A percentile compares a stretch with the other conserved stretches of the same genome.
phyloP scores from a whole-genome alignment of 2,329 filamentous ascomycete species.

The Arthrobotrys pseudoclavata region DNA sequence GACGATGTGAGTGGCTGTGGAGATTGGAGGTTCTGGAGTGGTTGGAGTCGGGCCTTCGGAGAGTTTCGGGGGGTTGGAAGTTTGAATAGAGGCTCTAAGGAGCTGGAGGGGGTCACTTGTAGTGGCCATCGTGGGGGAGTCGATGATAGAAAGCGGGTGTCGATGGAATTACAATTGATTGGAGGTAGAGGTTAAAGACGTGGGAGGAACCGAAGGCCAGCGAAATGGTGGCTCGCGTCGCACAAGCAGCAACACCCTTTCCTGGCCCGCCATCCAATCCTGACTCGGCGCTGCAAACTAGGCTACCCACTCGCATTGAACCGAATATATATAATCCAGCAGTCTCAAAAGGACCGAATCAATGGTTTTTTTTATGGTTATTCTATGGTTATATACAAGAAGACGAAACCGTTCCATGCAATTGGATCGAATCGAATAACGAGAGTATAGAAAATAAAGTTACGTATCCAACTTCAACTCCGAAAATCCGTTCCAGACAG shows the following conservation, averaged over 20 bases:
- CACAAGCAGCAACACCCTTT: conserved; percentile 22
- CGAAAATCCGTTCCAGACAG: conserved; percentile 12
- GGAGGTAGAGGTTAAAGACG: conserved; percentile 14
- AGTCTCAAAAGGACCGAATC: not conserved
- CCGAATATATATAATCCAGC: not conserved
- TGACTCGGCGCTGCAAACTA: not conserved
- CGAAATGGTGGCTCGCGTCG: conserved; percentile 39
- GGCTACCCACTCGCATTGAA: not conserved
- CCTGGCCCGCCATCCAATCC: not conserved
- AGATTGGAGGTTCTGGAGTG: conserved; percentile 66
- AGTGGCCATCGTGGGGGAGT: conserved; percentile 26
- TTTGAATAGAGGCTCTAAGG: conserved; percentile 84
- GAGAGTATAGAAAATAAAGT: not conserved
- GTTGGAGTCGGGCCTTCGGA: conserved; percentile 78
- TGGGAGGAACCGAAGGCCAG: conserved; percentile 12
- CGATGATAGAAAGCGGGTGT: not conserved
- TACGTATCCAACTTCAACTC: not conserved
- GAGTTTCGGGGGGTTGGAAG: conserved; percentile 77
- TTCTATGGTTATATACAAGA: not conserved
- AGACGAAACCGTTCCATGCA: not conserved
- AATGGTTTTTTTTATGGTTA: conserved; percentile 8
- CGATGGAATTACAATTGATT: conserved; percentile 12
- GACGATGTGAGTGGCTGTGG: conserved; percentile 79
- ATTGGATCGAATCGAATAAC: conserved; percentile 6
- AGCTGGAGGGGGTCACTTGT: conserved; percentile 77